Conservation (phyloP, 2,329 filamentous ascomycete species). For the Triangularia verruculosa region DNA sequence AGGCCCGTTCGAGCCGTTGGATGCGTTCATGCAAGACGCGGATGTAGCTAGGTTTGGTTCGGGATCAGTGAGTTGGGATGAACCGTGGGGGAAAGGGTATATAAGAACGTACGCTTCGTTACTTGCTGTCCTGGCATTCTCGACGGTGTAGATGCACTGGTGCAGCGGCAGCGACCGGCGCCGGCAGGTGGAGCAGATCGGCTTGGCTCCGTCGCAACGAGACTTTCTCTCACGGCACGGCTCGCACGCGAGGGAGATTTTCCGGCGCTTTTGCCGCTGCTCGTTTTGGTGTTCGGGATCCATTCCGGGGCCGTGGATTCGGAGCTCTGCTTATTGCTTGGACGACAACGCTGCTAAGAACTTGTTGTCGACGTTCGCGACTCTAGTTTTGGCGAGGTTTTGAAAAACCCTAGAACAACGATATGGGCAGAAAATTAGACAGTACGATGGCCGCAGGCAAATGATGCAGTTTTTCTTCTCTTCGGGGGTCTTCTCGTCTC, state of each 20-base stretch:
- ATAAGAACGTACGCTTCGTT: constrained; percentile 32
- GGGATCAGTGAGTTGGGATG: background rate
- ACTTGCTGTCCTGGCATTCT: constrained; percentile 37
- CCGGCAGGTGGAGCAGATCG: constrained; percentile 42
- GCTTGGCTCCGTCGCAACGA: constrained; percentile 43
- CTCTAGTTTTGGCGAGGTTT: too few species aligned
- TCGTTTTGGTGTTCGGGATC: background rate
- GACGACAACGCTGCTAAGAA: too few species aligned
- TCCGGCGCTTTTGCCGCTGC: constrained; percentile 16
- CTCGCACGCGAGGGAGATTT: constrained; percentile 41
- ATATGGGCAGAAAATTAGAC: too few species aligned
- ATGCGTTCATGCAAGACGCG: constrained; percentile 30
- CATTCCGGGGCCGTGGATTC: background rate
- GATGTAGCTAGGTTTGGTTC: constrained; percentile 25
- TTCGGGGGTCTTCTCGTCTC: too few species aligned
- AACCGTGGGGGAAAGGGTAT: background rate
- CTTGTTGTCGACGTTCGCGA: too few species aligned
- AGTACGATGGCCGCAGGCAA: too few species aligned
- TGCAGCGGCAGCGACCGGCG: constrained; percentile 34
- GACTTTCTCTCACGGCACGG: constrained; percentile 41
- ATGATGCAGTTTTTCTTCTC: too few species aligned
- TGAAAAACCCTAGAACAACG: too few species aligned
- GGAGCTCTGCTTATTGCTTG: too few species aligned
- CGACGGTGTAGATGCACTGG: constrained; percentile 39
- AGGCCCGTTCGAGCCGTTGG: constrained; percentile 28